phyloP scores from a whole-genome alignment of 495 filamentous ascomycete genomes.

The Ramalina intermedia region DNA sequence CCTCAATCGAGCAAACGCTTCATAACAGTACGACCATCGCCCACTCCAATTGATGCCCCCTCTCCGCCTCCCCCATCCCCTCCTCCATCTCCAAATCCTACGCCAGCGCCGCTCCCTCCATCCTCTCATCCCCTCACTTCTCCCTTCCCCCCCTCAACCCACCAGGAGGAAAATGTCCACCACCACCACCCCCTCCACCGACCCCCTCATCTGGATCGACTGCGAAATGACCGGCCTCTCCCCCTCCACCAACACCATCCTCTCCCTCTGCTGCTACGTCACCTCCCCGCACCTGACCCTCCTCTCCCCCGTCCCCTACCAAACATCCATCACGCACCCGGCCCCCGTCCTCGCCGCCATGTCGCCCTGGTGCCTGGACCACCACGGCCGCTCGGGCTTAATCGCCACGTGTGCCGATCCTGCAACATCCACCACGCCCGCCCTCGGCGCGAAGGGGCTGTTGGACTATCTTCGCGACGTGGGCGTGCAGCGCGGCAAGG shows the following conservation, averaged over 20 bases:
- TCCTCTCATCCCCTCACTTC: conserved; percentile 10
- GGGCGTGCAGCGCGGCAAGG: conserved; percentile 47
- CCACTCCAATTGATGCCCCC: too few species aligned
- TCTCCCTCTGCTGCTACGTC: conserved; percentile 24
- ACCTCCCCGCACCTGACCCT: conserved; percentile 27
- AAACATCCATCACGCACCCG: conserved; percentile 17
- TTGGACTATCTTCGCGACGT: conserved; percentile 61
- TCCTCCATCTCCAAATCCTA: too few species aligned
- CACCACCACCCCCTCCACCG: conserved; percentile 3
- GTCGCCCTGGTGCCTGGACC: conserved; percentile 53
- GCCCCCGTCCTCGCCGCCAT: conserved; percentile 31
- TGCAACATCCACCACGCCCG: conserved; percentile 51
- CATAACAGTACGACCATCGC: too few species aligned
- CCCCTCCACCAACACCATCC: conserved; percentile 1
- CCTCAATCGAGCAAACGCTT: too few species aligned
- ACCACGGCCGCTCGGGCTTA: conserved; percentile 57
- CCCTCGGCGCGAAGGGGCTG: conserved; percentile 57
- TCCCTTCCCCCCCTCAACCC: conserved; percentile 7
- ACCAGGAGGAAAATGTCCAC: conserved; percentile 7
- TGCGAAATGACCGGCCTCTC: neutral
- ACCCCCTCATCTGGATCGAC: conserved; percentile 7
- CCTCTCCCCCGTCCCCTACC: conserved; percentile 15
- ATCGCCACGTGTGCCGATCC: conserved; percentile 52
- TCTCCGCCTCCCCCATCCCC: too few species aligned
- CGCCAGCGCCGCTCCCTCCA: neutral